phyloP scores from a whole-genome alignment of 164 flowering plant species.

The Umbilicus rupestris region DNA sequence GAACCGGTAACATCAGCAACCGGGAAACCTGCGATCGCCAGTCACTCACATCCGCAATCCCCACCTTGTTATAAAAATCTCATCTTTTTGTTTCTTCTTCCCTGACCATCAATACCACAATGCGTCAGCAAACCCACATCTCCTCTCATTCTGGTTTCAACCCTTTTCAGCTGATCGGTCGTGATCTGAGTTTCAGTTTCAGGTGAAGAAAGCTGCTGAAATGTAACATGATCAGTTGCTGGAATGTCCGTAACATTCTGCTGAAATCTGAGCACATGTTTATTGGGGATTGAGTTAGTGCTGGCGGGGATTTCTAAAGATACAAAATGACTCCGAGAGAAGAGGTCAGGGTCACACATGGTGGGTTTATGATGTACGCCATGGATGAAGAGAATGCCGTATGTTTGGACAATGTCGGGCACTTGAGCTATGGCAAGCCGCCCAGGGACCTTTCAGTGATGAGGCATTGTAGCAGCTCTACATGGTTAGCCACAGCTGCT shows the following conservation, averaged over 20 bases:
- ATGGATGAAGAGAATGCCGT: constrained; percentile 28
- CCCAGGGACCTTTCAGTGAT: constrained; percentile 38
- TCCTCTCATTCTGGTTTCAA: no score
- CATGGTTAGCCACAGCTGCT: constrained; percentile 31
- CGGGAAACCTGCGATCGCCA: constrained; percentile 8
- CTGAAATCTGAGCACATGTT: no score
- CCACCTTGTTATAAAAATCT: not conserved
- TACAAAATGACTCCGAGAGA: constrained; percentile 5
- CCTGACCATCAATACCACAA: not conserved
- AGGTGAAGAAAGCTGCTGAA: no score
- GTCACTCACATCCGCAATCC: not conserved
- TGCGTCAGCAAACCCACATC: no score
- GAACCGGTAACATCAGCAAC: constrained; percentile 5
- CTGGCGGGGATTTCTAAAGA: not conserved
- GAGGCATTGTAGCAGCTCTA: constrained; percentile 46
- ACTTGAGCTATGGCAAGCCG: constrained; percentile 37
- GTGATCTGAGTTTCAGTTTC: not conserved
- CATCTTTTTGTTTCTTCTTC: not conserved
- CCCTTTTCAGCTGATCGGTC: no score
- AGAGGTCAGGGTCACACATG: constrained; percentile 10
- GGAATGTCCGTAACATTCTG: no score
- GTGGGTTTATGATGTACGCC: constrained; percentile 16
- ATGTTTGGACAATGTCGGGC: constrained; percentile 23
- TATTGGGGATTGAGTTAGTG: not conserved
- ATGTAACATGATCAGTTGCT: no score